phyloP scores from a whole-genome alignment of 148 eudicot species.

The Vaccinium vitisidaea region DNA sequence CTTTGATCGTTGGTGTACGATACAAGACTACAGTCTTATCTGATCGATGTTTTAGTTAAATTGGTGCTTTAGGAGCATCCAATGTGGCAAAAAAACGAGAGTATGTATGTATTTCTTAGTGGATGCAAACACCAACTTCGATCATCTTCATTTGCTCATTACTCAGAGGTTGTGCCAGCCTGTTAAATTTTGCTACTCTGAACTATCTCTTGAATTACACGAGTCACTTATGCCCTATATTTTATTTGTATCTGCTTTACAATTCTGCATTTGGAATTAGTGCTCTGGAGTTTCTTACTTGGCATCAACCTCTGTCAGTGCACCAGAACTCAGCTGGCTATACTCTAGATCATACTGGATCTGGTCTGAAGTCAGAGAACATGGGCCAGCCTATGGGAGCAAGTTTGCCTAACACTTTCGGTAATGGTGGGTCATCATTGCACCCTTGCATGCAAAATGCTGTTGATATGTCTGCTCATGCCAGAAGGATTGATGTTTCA shows the following conservation, averaged over 20 bases:
- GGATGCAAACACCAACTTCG: neutral
- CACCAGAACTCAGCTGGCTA: conserved; percentile 61
- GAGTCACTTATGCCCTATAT: neutral
- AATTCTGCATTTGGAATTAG: neutral
- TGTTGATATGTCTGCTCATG: conserved; percentile 41
- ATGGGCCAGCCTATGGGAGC: conserved; percentile 45
- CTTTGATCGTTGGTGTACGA: neutral
- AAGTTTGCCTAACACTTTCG: conserved; percentile 39
- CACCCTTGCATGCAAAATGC: conserved; percentile 34
- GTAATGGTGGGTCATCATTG: conserved; percentile 55
- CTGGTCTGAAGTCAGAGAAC: conserved; percentile 50
- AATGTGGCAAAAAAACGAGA: neutral
- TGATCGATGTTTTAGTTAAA: neutral
- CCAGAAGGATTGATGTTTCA: conserved; percentile 41
- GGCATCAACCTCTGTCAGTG: conserved; percentile 34
- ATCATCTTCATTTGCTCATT: neutral
- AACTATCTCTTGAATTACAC: conserved; percentile 1
- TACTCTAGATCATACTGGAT: conserved; percentile 43
- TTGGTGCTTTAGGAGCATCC: neutral
- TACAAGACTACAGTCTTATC: neutral
- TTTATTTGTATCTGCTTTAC: neutral
- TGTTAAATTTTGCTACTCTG: neutral
- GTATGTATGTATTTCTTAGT: neutral
- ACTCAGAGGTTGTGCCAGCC: conserved; percentile 3
- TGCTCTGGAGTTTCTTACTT: neutral